phyloP scores from a whole-genome alignment of 306 rosid genomes.

The Hylodesmum podocarpum region DNA sequence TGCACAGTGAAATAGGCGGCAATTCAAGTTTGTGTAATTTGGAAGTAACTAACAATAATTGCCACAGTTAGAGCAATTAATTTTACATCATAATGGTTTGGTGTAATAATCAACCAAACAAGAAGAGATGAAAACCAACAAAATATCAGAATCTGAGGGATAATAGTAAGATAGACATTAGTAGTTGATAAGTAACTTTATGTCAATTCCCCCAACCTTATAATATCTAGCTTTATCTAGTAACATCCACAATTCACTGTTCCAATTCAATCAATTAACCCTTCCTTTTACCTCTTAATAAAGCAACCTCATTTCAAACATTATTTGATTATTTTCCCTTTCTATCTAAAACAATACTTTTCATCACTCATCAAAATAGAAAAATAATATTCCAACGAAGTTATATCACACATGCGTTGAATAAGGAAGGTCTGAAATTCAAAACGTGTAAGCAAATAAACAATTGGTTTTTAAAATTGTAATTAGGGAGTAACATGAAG shows the following conservation, averaged over 20 bases:
- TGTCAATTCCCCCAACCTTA: background rate
- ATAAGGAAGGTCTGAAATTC: background rate
- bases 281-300: constrained; percentile 6
- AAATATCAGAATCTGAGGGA: background rate
- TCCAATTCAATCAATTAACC: constrained; percentile 6
- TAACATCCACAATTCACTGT: constrained; percentile 9
- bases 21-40: constrained; percentile 28
- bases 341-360: background rate
- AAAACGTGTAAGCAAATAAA: constrained; percentile 49
- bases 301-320: constrained; percentile 16
- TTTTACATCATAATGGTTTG: background rate
- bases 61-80: constrained; percentile 1
- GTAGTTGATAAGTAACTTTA: background rate
- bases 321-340: background rate
- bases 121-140: constrained; percentile 21
- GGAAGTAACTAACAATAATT: constrained; percentile 35
- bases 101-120: constrained; percentile 16
- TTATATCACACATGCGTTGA: background rate
- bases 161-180: constrained; percentile 1
- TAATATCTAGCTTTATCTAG: constrained; percentile 11
- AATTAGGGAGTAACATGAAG: constrained; percentile 20
- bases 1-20: background rate
- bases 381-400: background rate
- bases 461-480: background rate
- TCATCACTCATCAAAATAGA: constrained; percentile 8